phyloP scores from a whole-genome alignment of 495 filamentous ascomycete genomes.

The Penicillium crystallinum region DNA sequence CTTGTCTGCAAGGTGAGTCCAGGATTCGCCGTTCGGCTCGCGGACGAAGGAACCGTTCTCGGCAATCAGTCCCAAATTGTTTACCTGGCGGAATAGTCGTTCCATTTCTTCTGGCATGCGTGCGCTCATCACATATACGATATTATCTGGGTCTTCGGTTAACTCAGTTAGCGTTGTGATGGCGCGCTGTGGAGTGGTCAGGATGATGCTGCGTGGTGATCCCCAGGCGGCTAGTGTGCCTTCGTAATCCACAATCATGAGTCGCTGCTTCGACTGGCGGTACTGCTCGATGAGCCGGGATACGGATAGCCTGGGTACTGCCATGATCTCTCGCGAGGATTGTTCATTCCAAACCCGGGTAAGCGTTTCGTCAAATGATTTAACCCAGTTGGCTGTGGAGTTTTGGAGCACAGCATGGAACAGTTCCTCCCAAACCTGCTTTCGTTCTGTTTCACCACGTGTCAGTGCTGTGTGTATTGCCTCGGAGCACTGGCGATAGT shows the following conservation, averaged over 20 bases:
- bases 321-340: slow-evolving; percentile 71
- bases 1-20: slow-evolving; percentile 69
- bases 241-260: slow-evolving; percentile 90
- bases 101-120: slow-evolving; percentile 83
- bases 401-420: slow-evolving; percentile 69
- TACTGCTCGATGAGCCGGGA: slow-evolving; percentile 60
- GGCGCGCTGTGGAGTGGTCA: slow-evolving; percentile 77
- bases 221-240: slow-evolving; percentile 85
- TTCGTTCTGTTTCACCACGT: slow-evolving; percentile 67
- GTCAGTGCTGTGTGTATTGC: slow-evolving; percentile 77
- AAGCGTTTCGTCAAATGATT: slow-evolving; percentile 61
- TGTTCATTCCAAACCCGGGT: slow-evolving; percentile 75
- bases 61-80: slow-evolving; percentile 77
- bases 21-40: slow-evolving; percentile 57
- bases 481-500: slow-evolving; percentile 76
- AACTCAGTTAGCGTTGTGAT: slow-evolving; percentile 75
- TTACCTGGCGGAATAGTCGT: slow-evolving; percentile 69
- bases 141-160: slow-evolving; percentile 67
- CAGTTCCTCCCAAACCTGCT: slow-evolving; percentile 67
- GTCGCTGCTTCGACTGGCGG: slow-evolving; percentile 53
- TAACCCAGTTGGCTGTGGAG: slow-evolving; percentile 79
- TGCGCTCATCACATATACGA: slow-evolving; percentile 91
- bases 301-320: slow-evolving; percentile 75
- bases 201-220: slow-evolving; percentile 69
- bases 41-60: slow-evolving; percentile 90